These are phyloP conservation scores for Magnolia changhungtana DNA, from an alignment of 164 flowering plant species.

Conservation along the genomic window DNA sequence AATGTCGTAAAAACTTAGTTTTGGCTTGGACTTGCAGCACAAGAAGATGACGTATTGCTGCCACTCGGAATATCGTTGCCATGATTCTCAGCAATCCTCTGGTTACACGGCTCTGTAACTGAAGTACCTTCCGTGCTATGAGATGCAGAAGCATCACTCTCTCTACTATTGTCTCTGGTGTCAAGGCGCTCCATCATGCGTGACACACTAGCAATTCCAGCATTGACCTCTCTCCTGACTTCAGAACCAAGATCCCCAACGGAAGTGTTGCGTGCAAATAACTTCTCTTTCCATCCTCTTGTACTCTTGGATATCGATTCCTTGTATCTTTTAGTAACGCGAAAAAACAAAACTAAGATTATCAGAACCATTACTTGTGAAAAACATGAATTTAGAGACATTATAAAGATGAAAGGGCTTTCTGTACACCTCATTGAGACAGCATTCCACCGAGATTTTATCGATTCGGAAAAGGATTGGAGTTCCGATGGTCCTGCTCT, in stretches of 20 bases:
- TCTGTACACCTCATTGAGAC: slow-evolving; percentile 58
- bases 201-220: slow-evolving; percentile 63
- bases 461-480: slow-evolving; percentile 71
- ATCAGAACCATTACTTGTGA: background rate
- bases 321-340: slow-evolving; percentile 41
- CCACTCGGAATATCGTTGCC: slow-evolving; percentile 24
- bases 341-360: background rate
- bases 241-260: slow-evolving; percentile 53
- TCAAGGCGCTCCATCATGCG: slow-evolving; percentile 54
- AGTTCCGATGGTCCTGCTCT: slow-evolving; percentile 84
- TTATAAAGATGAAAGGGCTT: no score
- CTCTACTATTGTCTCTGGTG: slow-evolving; percentile 35
- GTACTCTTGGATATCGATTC: slow-evolving; percentile 78
- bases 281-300: slow-evolving; percentile 76
- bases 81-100: slow-evolving; percentile 24
- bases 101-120: slow-evolving; percentile 29
- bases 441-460: slow-evolving; percentile 67
- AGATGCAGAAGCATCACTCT: slow-evolving; percentile 29
- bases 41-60: slow-evolving; percentile 33
- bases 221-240: slow-evolving; percentile 55
- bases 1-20: slow-evolving; percentile 25
- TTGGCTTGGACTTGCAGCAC: slow-evolving; percentile 52
- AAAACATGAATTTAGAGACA: background rate
- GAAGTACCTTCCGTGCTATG: slow-evolving; percentile 21
- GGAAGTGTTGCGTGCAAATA: slow-evolving; percentile 61